phyloP scores from a whole-genome alignment of 495 filamentous ascomycete genomes.

The Daldinia loculata region DNA sequence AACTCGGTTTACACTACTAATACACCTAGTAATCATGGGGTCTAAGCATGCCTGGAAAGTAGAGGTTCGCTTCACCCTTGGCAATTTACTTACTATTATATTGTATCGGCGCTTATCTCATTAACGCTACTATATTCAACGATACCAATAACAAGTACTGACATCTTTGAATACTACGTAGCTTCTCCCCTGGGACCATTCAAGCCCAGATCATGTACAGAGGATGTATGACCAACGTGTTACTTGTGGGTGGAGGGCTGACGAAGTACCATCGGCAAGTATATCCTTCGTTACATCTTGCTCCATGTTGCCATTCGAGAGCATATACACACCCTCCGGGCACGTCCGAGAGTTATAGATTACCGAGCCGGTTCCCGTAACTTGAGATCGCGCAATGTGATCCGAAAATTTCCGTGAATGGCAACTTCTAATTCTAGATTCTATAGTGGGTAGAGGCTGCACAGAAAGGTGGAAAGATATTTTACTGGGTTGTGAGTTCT shows the following conservation, averaged over 20 bases:
- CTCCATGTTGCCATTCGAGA: background rate
- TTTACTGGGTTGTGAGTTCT: slow-evolving; percentile 47
- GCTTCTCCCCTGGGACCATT: slow-evolving; percentile 54
- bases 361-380: slow-evolving; percentile 3
- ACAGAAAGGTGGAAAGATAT: slow-evolving; percentile 44
- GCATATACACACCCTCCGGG: background rate
- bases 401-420: slow-evolving; percentile 1
- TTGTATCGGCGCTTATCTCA: background rate
- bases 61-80: slow-evolving; percentile 28
- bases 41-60: slow-evolving; percentile 45
- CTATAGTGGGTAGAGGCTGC: slow-evolving; percentile 39
- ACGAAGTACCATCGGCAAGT: slow-evolving; percentile 40
- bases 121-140: no score
- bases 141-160: background rate
- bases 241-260: slow-evolving; percentile 51
- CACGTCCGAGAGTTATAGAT: background rate
- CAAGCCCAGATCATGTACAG: slow-evolving; percentile 45
- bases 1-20: background rate
- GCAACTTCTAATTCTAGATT: slow-evolving; percentile 12
- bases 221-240: slow-evolving; percentile 52
- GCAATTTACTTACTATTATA: background rate
- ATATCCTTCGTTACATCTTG: background rate
- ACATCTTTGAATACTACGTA: slow-evolving; percentile 12
- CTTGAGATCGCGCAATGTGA: slow-evolving; percentile 6
- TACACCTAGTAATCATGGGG: slow-evolving; percentile 19